Evolutionary conservation across 495 filamentous ascomycete species (phyloP).

Genomic region (Saxispiralis lemnorum): DNA sequence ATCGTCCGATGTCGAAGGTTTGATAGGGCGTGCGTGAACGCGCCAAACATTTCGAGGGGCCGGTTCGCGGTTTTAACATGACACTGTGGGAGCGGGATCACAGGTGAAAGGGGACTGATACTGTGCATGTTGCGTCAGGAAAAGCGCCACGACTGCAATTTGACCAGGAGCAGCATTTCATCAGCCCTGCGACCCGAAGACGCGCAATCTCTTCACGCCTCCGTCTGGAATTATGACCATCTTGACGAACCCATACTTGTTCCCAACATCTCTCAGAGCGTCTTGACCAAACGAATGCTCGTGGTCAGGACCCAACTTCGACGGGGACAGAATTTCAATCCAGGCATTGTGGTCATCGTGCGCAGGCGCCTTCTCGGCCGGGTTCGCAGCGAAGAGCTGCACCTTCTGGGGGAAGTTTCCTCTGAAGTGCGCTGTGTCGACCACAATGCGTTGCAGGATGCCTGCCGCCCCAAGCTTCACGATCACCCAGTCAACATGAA

Average conservation of each 20-base stretch:
- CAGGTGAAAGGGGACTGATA: too few relatives aligned
- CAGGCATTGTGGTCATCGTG: constrained; percentile 44
- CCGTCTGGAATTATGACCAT: constrained; percentile 84
- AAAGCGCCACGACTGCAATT: too few relatives aligned
- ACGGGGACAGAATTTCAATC: constrained; percentile 46
- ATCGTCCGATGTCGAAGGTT: too few relatives aligned
- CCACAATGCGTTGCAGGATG: constrained; percentile 49
- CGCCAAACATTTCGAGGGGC: too few relatives aligned
- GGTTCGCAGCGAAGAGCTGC: constrained; percentile 47
- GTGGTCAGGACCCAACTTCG: constrained; percentile 59
- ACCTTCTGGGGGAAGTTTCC: constrained; percentile 77
- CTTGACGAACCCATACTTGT: constrained; percentile 61
- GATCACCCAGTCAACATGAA: constrained; percentile 77
- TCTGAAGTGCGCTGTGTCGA: constrained; percentile 79
- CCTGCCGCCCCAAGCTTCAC: constrained; percentile 58
- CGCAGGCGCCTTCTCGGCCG: constrained; percentile 32
- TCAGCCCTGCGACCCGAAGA: constrained; percentile 36
- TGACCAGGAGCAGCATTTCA: too few relatives aligned
- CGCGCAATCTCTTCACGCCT: constrained; percentile 71
- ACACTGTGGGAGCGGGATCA: too few relatives aligned
- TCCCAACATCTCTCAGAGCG: constrained; percentile 26
- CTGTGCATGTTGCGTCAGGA: too few relatives aligned
- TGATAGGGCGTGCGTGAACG: too few relatives aligned
- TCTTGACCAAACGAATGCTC: constrained; percentile 51
- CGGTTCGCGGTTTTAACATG: too few relatives aligned